Evolutionary conservation across 139 green algal species (phyloP).

Genomic region (Coelastrella sp.): DNA sequence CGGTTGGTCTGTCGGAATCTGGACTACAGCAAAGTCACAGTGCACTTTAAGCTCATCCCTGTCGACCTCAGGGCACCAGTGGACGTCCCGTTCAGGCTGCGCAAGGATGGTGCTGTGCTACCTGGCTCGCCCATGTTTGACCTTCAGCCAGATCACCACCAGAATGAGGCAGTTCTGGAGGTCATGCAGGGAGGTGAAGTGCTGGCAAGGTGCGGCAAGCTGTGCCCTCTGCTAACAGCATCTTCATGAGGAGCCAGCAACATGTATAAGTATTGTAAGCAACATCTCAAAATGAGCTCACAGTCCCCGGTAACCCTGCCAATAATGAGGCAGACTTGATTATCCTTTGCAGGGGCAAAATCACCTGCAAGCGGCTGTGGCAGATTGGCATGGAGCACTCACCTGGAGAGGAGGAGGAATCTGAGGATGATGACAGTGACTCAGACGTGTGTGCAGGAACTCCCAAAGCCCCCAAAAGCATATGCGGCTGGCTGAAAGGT

Average conservation of each 20-base stretch:
- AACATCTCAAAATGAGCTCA: too few relatives aligned
- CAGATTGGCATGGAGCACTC: slow-evolving; percentile 50
- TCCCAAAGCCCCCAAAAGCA: slow-evolving; percentile 7
- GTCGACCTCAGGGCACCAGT: slow-evolving; percentile 1
- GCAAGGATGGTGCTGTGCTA: slow-evolving; percentile 26
- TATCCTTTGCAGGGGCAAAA: slow-evolving; percentile 24
- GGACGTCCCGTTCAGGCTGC: slow-evolving; percentile 45
- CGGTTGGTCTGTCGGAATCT: slow-evolving; percentile 25
- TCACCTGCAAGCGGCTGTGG: slow-evolving; percentile 49
- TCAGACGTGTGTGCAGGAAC: neutral
- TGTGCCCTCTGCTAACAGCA: neutral
- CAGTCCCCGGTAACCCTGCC: too few relatives aligned
- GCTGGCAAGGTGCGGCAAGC: slow-evolving; percentile 36
- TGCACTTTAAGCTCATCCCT: slow-evolving; percentile 39
- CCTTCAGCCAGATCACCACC: slow-evolving; percentile 35
- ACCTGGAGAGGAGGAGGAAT: slow-evolving; percentile 10
- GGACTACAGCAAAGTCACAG: slow-evolving; percentile 36
- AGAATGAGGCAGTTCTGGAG: slow-evolving; percentile 44
- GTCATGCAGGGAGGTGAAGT: slow-evolving; percentile 30
- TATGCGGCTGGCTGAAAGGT: slow-evolving; percentile 37
- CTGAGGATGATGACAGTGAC: slow-evolving; percentile 9
- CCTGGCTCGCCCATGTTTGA: slow-evolving; percentile 42
- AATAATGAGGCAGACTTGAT: neutral
- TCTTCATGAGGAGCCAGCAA: too few relatives aligned
- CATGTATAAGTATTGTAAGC: too few relatives aligned